Base-by-base conservation (phyloP, 148 eudicot species). In the Rhododendron ovatum region DNA sequence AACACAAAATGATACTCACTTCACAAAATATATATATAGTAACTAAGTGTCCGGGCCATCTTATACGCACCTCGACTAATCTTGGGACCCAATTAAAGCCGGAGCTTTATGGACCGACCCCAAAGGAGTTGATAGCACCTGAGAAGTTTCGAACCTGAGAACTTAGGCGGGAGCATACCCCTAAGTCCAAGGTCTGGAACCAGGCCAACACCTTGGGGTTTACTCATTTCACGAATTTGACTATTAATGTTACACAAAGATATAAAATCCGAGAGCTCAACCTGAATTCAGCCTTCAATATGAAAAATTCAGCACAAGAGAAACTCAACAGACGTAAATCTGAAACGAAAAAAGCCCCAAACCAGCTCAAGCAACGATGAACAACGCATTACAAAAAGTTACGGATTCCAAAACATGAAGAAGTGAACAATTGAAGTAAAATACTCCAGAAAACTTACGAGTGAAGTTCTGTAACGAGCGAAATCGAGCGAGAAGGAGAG, bases 341-440 rank as follows among this genome's bases (percentile, higher is more conserved):
- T 48, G 2, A 83, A 83, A 65, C 57, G 12, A n/a, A n/a, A 47
- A 83, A 43, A 83, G 7, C 55, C 78, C 59, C 28, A 83, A 83
- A 83, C 39, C 85, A 82, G 33, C 75, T 22, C 53, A 55, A 55
- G 61, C 61, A 18, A 55, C 24, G 61, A 55, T 55, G 61, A 18
- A 17, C 22, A 4, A 18, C 61, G 4, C 61, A 55, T 18, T 17
- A 55, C 24, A 55, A 55, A 24, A 55, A 55, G 61, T 17, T 55
- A 17, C 7, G 22, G 61, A 55, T 18, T 55, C 61, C 17, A 4
- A 55, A 55, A 55, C 22, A 55, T 4, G 61, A 55, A 55, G 61
- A 55, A 55, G 61, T 55, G 61, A 18, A 55, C 61, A 18, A 53
- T 53, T 53, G 57, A 53, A 53, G 57, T 53, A 4, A 20, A 18